Percentiles rank a stretch among this genome's conserved stretches.
Evolutionary conservation across 176 grass and related monocot genomes (phyloP).

Genomic region (Musa schizocarpa): DNA sequence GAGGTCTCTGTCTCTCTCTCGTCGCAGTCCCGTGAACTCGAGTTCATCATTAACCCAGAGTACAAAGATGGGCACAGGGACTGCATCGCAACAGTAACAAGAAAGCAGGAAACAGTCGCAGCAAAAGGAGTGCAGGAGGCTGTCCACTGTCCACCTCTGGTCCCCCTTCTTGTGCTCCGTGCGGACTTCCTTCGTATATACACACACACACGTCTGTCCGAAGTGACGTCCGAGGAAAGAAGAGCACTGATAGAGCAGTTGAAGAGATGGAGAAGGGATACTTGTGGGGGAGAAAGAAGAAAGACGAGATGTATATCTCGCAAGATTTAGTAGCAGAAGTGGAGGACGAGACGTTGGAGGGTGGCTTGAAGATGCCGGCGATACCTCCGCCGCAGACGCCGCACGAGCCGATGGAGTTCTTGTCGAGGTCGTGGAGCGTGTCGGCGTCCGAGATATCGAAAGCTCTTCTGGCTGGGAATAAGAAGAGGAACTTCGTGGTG

Average conservation of each 20-base stretch:
- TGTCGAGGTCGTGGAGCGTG: constrained; percentile 76
- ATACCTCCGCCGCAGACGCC: constrained; percentile 79
- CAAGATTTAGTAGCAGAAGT: constrained; percentile 12
- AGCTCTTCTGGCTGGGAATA: constrained; percentile 35
- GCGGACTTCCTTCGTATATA: constrained; percentile 26
- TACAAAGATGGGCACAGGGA: constrained; percentile 28
- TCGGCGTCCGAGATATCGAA: constrained; percentile 74
- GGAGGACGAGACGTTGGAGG: constrained; percentile 14
- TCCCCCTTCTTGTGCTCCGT: constrained; percentile 55
- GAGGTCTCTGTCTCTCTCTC: not conserved
- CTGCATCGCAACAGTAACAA: constrained; percentile 24
- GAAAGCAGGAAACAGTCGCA: constrained; percentile 21
- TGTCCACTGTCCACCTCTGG: constrained; percentile 54
- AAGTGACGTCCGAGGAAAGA: not conserved
- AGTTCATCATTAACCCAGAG: constrained; percentile 1
- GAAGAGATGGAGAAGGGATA: constrained; percentile 27
- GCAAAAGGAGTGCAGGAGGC: constrained; percentile 9
- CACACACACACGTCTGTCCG: not conserved
- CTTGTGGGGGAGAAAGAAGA: constrained; percentile 16
- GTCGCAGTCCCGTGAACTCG: not conserved
- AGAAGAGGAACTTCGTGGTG: constrained; percentile 34
- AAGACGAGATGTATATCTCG: not conserved
- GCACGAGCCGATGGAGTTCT: constrained; percentile 69
- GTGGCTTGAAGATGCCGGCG: not conserved
- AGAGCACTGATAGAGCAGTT: not conserved